A percentile compares a stretch with the other conserved stretches of the same genome.
Conservation (phyloP, 352 stramenopile genomes). For the Globisporangium radiosum region DNA sequence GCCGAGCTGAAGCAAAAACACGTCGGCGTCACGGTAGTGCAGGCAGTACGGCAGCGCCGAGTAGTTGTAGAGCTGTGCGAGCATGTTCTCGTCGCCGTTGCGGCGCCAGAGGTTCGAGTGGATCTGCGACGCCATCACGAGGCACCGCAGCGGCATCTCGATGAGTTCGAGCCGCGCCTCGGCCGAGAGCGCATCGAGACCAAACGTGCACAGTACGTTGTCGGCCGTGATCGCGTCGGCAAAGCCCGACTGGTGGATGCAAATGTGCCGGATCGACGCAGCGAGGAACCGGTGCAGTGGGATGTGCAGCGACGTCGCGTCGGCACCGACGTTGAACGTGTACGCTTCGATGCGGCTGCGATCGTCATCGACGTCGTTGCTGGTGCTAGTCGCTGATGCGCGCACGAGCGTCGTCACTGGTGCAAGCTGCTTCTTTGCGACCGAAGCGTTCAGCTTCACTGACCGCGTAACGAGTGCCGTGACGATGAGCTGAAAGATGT, state of each 20-base stretch:
- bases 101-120: conserved; percentile 83
- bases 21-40: conserved; percentile 78
- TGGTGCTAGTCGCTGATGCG: conserved; percentile 6
- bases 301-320: conserved; percentile 71
- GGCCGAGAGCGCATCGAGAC: conserved; percentile 37
- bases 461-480: conserved; percentile 39
- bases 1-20: conserved; percentile 73
- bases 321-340: conserved; percentile 53
- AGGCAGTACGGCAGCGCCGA: conserved; percentile 83
- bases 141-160: conserved; percentile 70
- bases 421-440: conserved; percentile 41
- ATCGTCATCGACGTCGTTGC: conserved; percentile 5
- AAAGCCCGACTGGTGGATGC: conserved; percentile 49
- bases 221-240: conserved; percentile 36
- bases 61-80: conserved; percentile 88
- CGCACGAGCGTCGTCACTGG: conserved; percentile 26
- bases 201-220: conserved; percentile 46
- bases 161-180: conserved; percentile 57
- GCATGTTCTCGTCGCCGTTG: conserved; percentile 87
- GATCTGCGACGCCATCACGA: conserved; percentile 86
- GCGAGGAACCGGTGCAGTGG: conserved; percentile 78
- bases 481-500: conserved; percentile 48
- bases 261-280: conserved; percentile 62
- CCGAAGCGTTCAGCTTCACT: conserved; percentile 34
- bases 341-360: conserved; percentile 29